These are phyloP conservation scores for Breynia disticha DNA, from an alignment of 441 rosid genomes.

Conservation along the genomic window DNA sequence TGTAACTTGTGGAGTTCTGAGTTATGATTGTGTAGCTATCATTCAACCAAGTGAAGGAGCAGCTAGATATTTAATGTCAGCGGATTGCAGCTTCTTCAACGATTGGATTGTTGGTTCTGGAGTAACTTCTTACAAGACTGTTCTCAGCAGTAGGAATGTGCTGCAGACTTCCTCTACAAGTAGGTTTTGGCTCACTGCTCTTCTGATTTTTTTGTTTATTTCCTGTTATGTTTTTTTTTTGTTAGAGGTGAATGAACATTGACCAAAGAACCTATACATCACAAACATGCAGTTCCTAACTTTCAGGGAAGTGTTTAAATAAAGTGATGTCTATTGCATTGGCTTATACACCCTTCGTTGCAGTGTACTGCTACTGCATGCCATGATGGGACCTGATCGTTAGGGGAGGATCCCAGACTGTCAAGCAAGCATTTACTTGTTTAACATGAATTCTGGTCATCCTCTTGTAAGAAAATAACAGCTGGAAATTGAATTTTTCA, in stretches of 20 bases:
- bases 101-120: slow-evolving; percentile 73
- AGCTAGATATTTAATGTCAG: slow-evolving; percentile 79
- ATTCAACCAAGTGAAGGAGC: slow-evolving; percentile 82
- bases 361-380: slow-evolving; percentile 4
- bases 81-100: slow-evolving; percentile 84
- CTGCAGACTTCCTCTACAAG: slow-evolving; percentile 31
- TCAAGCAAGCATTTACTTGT: too few relatives aligned
- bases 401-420: too few relatives aligned
- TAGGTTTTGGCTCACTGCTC: slow-evolving; percentile 25
- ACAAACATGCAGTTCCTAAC: too few relatives aligned
- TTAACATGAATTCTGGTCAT: too few relatives aligned
- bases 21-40: slow-evolving; percentile 81
- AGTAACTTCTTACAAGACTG: slow-evolving; percentile 21
- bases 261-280: too few relatives aligned
- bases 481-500: too few relatives aligned
- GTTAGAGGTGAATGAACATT: too few relatives aligned
- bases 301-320: too few relatives aligned
- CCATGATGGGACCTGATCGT: neutral
- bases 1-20: slow-evolving; percentile 83
- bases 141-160: slow-evolving; percentile 17
- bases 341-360: neutral
- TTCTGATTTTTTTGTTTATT: slow-evolving; percentile 5
- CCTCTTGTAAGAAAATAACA: too few relatives aligned
- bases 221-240: too few relatives aligned
- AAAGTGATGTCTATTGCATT: slow-evolving; percentile 3